Conservation (phyloP, 441 rosid species). For the Mallotus repandus region DNA sequence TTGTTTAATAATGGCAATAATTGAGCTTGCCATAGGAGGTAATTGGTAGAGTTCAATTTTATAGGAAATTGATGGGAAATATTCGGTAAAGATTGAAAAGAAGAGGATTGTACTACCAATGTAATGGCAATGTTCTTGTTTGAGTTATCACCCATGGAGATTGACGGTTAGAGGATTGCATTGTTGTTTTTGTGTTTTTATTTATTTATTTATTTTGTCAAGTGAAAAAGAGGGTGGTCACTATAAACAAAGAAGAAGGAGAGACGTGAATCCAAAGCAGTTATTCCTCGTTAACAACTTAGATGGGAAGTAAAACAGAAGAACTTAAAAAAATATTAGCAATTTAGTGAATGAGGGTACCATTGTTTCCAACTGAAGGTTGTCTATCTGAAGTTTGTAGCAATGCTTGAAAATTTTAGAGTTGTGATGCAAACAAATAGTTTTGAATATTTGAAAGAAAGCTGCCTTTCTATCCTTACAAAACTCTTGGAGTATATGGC, state of each 20-base stretch:
- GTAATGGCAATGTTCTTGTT: too few species aligned
- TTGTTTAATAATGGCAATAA: too few species aligned
- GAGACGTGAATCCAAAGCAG: conserved; percentile 38
- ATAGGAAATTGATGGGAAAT: too few species aligned
- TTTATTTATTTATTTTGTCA: too few species aligned
- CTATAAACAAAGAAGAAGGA: conserved; percentile 32
- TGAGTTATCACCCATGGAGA: too few species aligned
- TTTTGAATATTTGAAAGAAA: conserved; percentile 62
- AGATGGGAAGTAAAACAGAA: conserved; percentile 45
- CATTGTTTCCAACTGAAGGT: conserved; percentile 78
- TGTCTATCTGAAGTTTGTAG: conserved; percentile 79
- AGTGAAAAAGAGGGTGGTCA: conserved; percentile 33
- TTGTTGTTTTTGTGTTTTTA: background rate
- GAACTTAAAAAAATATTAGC: conserved; percentile 64
- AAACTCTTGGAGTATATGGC: conserved; percentile 35
- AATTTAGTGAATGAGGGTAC: conserved; percentile 56
- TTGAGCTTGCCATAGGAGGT: too few species aligned
- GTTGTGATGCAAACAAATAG: conserved; percentile 88
- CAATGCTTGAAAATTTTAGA: conserved; percentile 72
- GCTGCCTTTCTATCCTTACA: conserved; percentile 55
- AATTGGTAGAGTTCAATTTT: too few species aligned
- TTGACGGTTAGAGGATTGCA: background rate
- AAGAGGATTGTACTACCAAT: too few species aligned
- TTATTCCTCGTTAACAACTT: conserved; percentile 28
- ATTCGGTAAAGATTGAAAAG: too few species aligned